A percentile compares a stretch with the other conserved stretches of the same genome.
Evolutionary conservation across 1,139 yeast species (phyloP).

Genomic region (Protomyces gravidus): DNA sequence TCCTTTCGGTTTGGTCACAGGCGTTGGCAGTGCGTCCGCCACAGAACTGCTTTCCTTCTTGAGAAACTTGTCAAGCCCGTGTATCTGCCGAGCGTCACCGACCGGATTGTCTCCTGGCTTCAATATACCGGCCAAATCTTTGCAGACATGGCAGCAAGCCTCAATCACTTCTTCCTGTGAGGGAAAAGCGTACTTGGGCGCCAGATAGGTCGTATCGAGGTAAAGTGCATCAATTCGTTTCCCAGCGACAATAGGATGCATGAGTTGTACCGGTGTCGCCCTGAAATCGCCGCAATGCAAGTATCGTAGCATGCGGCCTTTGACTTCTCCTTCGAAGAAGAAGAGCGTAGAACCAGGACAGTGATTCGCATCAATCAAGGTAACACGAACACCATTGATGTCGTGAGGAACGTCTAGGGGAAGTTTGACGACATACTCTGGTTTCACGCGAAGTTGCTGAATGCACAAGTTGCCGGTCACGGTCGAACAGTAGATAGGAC

Average conservation of each 20-base stretch:
- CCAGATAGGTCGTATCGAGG: constrained; percentile 82
- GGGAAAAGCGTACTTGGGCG: constrained; percentile 72
- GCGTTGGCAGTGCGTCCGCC: constrained; percentile 34
- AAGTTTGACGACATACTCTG: constrained; percentile 50
- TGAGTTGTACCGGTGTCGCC: constrained; percentile 46
- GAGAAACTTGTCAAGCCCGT: constrained; percentile 11
- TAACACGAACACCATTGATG: constrained; percentile 53
- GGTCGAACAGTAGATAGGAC: constrained; percentile 63
- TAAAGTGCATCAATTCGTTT: constrained; percentile 57
- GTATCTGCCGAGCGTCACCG: constrained; percentile 13
- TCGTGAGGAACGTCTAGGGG: constrained; percentile 45
- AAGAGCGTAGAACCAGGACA: constrained; percentile 93
- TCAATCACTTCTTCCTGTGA: constrained; percentile 65
- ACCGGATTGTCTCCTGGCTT: constrained; percentile 38
- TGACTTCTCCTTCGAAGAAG: constrained; percentile 54
- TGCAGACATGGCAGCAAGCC: constrained; percentile 54
- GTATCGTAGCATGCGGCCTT: constrained; percentile 37
- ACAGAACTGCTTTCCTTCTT: constrained; percentile 42
- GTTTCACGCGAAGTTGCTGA: constrained; percentile 54
- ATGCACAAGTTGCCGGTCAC: constrained; percentile 60
- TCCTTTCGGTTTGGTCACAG: constrained; percentile 36
- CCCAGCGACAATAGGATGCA: constrained; percentile 33
- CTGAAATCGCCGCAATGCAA: constrained; percentile 94
- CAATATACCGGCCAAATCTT: constrained; percentile 31
- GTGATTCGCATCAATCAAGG: constrained; percentile 79